Evolutionary conservation across 495 filamentous ascomycete species (phyloP).

Genomic region (Aspergillus leporis): DNA sequence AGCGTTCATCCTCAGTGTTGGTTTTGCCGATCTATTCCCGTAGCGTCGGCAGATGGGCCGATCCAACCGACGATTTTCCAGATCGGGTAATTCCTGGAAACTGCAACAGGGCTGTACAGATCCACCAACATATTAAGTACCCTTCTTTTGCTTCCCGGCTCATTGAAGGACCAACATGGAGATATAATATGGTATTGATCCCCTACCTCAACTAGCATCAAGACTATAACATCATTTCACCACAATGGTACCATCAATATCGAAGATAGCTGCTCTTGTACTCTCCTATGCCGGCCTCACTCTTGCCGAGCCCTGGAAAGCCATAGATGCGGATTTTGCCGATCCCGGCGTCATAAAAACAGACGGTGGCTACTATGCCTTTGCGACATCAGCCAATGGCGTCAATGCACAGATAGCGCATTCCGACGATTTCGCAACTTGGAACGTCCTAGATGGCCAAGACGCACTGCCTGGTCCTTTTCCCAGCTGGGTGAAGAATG

Average conservation of each 20-base stretch:
- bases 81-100: not conserved
- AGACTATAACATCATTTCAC: not conserved
- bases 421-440: constrained; percentile 35
- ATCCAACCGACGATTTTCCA: not conserved
- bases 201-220: not conserved
- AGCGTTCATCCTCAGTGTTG: not conserved
- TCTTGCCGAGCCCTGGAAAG: constrained; percentile 3
- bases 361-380: constrained; percentile 38
- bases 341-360: constrained; percentile 37
- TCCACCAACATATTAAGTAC: not conserved
- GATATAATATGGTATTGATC: not conserved
- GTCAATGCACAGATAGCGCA: constrained; percentile 37
- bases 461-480: constrained; percentile 39
- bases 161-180: too few relatives aligned
- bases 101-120: not conserved
- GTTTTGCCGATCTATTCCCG: not conserved
- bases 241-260: not conserved
- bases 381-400: constrained; percentile 36
- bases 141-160: too few relatives aligned
- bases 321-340: constrained; percentile 34
- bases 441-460: constrained; percentile 34
- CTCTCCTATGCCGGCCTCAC: not conserved
- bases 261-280: not conserved
- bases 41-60: too few relatives aligned
- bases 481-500: constrained; percentile 32